phyloP scores from a whole-genome alignment of 1,139 yeast genomes.

The Zhuliangozyma parablackwelliae region DNA sequence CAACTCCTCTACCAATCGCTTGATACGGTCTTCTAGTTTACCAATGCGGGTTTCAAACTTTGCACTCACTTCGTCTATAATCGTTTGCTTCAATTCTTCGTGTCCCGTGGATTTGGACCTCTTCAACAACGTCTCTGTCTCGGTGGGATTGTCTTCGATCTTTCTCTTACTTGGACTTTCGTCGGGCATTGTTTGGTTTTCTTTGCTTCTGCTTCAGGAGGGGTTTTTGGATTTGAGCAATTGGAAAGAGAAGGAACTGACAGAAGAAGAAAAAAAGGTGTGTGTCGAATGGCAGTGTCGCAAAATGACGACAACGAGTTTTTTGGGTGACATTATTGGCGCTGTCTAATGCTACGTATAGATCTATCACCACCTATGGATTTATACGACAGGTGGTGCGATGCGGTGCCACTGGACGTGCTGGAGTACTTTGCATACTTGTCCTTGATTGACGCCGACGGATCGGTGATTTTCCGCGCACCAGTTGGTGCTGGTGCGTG shows the following conservation, averaged over 20 bases:
- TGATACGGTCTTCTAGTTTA: conserved; percentile 19
- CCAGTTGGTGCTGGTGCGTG: not conserved
- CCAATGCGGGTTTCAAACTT: conserved; percentile 17
- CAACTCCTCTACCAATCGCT: conserved; percentile 13
- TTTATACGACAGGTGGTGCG: conserved; percentile 5
- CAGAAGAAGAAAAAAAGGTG: too few species aligned
- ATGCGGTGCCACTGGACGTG: not conserved
- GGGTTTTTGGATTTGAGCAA: too few species aligned
- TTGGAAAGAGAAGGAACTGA: too few species aligned
- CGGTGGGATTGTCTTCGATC: conserved; percentile 13
- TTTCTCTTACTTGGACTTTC: conserved; percentile 17
- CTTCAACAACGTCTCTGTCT: conserved; percentile 9
- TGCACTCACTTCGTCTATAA: conserved; percentile 15
- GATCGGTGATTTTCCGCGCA: not conserved
- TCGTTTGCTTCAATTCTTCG: conserved; percentile 13
- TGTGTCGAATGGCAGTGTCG: too few species aligned
- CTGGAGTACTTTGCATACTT: conserved; percentile 29
- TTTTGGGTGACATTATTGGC: conserved; percentile 9
- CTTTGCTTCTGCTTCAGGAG: too few species aligned
- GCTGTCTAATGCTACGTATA: conserved; percentile 21
- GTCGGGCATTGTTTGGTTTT: conserved; percentile 12
- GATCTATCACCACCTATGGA: conserved; percentile 16
- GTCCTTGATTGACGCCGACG: conserved; percentile 20
- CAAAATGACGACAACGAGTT: too few species aligned
- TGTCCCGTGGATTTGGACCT: conserved; percentile 11